Percentiles rank a stretch among this genome's conserved stretches.
Conservation (phyloP, 2,329 filamentous ascomycete species). For the Colletotrichum phormii region DNA sequence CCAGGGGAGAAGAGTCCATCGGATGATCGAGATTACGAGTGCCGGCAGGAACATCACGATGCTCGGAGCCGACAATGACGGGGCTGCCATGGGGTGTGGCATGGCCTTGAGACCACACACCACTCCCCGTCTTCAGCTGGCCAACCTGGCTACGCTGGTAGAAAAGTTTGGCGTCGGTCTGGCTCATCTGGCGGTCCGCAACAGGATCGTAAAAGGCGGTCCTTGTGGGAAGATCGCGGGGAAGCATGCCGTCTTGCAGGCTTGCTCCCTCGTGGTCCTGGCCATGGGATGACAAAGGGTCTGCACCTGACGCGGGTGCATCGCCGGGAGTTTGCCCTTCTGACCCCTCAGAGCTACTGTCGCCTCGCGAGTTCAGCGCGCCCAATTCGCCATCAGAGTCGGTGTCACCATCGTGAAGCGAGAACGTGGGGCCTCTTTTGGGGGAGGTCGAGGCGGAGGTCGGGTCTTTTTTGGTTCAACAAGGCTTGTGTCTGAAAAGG, state of each 20-base stretch:
- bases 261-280: slow-evolving; percentile 16
- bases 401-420: slow-evolving; percentile 20
- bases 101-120: slow-evolving; percentile 52
- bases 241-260: slow-evolving; percentile 68
- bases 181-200: slow-evolving; percentile 93
- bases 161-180: slow-evolving; percentile 94
- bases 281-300: background rate
- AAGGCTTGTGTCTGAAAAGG: slow-evolving; percentile 6
- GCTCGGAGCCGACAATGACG: slow-evolving; percentile 44
- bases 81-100: slow-evolving; percentile 61
- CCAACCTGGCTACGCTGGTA: slow-evolving; percentile 89
- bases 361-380: slow-evolving; percentile 25
- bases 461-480: slow-evolving; percentile 27
- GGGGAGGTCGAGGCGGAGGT: slow-evolving; percentile 36
- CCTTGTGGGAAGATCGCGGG: slow-evolving; percentile 71
- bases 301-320: background rate
- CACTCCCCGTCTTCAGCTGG: slow-evolving; percentile 50
- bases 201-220: slow-evolving; percentile 95
- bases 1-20: slow-evolving; percentile 39
- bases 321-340: slow-evolving; percentile 16
- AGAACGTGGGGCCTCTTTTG: slow-evolving; percentile 25
- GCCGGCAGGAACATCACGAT: slow-evolving; percentile 39
- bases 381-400: slow-evolving; percentile 35
- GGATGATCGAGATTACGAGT: slow-evolving; percentile 44
- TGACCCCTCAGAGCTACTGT: slow-evolving; percentile 26